These are phyloP conservation scores for Fusarium denticulatum DNA, from an alignment of 2,329 filamentous ascomycete species.

Conservation along the genomic window DNA sequence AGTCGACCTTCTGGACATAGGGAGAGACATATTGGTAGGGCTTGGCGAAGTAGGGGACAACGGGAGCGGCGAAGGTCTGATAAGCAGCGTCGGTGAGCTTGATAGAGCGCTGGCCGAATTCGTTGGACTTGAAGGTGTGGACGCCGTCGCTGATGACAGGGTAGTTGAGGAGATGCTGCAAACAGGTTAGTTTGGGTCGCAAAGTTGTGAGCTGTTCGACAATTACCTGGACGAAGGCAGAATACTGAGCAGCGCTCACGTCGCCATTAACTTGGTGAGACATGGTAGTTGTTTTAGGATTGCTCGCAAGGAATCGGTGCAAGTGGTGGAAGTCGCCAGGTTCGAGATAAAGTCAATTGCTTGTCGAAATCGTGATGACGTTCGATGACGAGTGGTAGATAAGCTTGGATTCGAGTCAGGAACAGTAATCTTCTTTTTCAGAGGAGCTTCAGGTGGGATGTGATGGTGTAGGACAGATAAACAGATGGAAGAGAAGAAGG, in stretches of 20 bases:
- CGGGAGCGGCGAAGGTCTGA: constrained; percentile 77
- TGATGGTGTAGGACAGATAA: constrained; percentile 9
- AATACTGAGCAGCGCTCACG: constrained; percentile 55
- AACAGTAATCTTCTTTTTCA: not conserved
- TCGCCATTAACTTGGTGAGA: constrained; percentile 62
- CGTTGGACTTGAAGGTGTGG: constrained; percentile 80
- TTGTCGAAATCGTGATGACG: constrained; percentile 18
- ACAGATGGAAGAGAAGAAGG: not conserved
- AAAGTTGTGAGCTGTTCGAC: not conserved
- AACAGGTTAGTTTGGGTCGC: constrained; percentile 3
- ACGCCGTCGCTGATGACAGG: constrained; percentile 84
- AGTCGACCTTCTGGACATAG: constrained; percentile 85
- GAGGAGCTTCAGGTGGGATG: constrained; percentile 9
- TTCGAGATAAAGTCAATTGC: constrained; percentile 21
- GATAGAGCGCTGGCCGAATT: constrained; percentile 85
- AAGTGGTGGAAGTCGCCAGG: not conserved
- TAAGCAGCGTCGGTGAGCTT: constrained; percentile 79
- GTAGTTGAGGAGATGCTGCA: constrained; percentile 84
- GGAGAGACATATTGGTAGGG: constrained; percentile 86
- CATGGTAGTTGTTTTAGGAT: constrained; percentile 47
- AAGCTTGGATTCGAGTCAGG: constrained; percentile 15
- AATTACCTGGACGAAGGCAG: constrained; percentile 58
- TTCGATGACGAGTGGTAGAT: constrained; percentile 14
- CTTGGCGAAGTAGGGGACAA: constrained; percentile 75
- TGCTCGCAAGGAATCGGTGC: constrained; percentile 12